Percentiles rank a stretch among this genome's conserved stretches.
Evolutionary conservation across 2,329 filamentous ascomycete species (phyloP).

Genomic region (Diaporthe humulicola): DNA sequence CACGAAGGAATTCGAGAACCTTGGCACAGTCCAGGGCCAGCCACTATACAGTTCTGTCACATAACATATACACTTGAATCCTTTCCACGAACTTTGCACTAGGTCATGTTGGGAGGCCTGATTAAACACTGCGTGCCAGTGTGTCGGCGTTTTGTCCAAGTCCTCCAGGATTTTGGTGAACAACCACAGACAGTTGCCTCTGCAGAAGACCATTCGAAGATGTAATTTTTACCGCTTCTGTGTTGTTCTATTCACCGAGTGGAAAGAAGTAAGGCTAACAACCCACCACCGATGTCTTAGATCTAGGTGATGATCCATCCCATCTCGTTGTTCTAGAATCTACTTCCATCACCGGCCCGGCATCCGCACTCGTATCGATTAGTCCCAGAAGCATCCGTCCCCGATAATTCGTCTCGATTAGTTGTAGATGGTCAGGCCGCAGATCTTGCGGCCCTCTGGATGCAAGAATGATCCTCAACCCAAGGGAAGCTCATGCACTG

Average conservation of each 20-base stretch:
- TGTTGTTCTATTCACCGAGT: background rate
- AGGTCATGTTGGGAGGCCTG: fast-evolving
- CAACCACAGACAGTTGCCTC: background rate
- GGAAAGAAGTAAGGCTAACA: background rate
- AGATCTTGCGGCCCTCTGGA: background rate
- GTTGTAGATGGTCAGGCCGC: fast-evolving
- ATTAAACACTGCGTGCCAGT: background rate
- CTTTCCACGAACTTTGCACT: background rate
- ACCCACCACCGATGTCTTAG: background rate
- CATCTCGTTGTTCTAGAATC: too few species aligned
- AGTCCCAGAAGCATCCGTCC: background rate
- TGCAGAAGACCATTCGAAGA: background rate
- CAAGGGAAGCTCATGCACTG: background rate
- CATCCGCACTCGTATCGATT: background rate
- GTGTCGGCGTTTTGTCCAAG: background rate
- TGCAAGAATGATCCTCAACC: too few species aligned
- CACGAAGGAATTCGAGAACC: background rate
- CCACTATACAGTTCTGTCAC: too few species aligned
- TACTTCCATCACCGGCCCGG: background rate
- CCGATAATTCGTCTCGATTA: too few species aligned
- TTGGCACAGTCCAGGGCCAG: background rate
- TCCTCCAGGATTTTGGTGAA: background rate
- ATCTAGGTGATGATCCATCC: background rate
- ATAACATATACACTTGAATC: too few species aligned
- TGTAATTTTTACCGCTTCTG: too few species aligned